Percentiles rank a stretch among this genome's conserved stretches.
Conservation (phyloP, 495 filamentous ascomycete species). For the Penicillium chermesinum region DNA sequence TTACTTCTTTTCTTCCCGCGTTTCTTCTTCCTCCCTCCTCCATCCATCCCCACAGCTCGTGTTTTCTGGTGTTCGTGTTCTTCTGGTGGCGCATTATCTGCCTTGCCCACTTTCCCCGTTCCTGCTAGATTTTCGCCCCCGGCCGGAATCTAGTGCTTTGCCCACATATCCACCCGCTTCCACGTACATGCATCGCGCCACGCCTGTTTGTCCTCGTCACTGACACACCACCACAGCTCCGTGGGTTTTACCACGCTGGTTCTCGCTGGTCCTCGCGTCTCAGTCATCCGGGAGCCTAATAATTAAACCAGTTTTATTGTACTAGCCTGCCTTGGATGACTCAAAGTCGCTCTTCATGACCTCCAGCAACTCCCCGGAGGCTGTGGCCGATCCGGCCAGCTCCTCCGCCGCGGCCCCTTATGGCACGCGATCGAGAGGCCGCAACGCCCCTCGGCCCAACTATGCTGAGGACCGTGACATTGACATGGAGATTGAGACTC, state of each 20-base stretch:
- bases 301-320: conserved; percentile 1
- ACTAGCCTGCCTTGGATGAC: conserved; percentile 30
- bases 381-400: conserved; percentile 37
- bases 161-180: conserved; percentile 18
- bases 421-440: conserved; percentile 91
- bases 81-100: not conserved
- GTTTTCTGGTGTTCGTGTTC: conserved; percentile 1
- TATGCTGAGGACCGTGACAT: conserved; percentile 95
- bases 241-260: not conserved
- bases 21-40: conserved; percentile 13
- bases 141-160: conserved; percentile 10
- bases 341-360: conserved; percentile 47
- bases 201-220: conserved; percentile 12
- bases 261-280: not conserved
- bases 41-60: conserved; percentile 1
- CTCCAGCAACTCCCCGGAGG: conserved; percentile 44
- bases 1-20: conserved; percentile 18
- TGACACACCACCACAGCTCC: conserved; percentile 12
- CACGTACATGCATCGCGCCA: conserved; percentile 23
- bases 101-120: conserved; percentile 11
- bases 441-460: conserved; percentile 79
- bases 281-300: not conserved
- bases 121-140: conserved; percentile 27
- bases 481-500: conserved; percentile 70
- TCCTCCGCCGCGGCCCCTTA: conserved; percentile 64